Evolutionary conservation across 75 land plant species (phyloP).

Genomic region (Sequoiadendron giganteum): DNA sequence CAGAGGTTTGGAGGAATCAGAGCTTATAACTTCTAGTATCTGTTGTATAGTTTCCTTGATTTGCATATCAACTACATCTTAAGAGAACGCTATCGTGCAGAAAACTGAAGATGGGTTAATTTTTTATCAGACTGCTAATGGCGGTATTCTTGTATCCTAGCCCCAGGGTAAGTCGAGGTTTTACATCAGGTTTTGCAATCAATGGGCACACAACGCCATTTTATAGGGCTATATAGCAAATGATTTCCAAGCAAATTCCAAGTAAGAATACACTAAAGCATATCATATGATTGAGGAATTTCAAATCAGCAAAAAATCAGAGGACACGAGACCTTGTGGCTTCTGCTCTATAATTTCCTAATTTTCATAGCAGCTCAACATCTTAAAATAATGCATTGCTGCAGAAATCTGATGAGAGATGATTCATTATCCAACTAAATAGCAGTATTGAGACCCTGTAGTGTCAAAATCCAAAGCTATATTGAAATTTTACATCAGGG

Average conservation of each 20-base stretch:
- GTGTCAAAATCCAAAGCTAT: background rate
- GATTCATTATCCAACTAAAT: background rate
- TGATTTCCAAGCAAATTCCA: background rate
- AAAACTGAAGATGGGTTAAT: background rate
- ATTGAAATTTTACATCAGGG: background rate
- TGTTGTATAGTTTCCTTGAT: background rate
- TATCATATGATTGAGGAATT: background rate
- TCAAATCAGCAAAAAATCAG: background rate
- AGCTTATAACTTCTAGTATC: background rate
- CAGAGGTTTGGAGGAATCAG: background rate
- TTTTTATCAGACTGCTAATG: background rate
- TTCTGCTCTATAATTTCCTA: background rate
- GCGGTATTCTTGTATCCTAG: background rate
- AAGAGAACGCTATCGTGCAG: background rate
- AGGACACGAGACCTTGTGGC: background rate
- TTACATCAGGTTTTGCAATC: background rate
- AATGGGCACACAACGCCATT: background rate
- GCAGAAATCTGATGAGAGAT: background rate
- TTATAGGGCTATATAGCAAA: background rate
- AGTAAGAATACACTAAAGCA: background rate
- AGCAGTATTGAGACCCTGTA: background rate
- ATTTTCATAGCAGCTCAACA: background rate
- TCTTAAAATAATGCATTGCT: background rate
- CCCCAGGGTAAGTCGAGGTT: background rate
- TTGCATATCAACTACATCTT: background rate